Conservation (phyloP, 768 basidiomycete genomes). For the Tylopilus cervinicoccineus region DNA sequence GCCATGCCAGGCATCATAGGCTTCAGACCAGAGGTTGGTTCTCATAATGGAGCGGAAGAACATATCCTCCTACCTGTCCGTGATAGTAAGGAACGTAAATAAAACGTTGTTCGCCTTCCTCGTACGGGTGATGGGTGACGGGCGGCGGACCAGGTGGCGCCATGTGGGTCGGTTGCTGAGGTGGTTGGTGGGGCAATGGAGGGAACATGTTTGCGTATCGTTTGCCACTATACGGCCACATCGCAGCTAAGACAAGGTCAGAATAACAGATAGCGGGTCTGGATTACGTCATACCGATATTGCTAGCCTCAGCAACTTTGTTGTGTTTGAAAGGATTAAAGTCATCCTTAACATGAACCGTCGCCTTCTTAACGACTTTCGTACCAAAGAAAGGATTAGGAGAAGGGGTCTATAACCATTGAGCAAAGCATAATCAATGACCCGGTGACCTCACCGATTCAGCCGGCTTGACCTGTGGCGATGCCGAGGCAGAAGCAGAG, state of each 20-base stretch:
- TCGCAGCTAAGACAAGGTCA: slow-evolving; percentile 44
- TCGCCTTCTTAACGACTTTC: slow-evolving; percentile 68
- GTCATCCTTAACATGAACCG: slow-evolving; percentile 89
- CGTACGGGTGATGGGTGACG: slow-evolving; percentile 72
- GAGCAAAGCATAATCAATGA: slow-evolving; percentile 1
- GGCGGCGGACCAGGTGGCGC: slow-evolving; percentile 63
- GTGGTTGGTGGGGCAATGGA: slow-evolving; percentile 50
- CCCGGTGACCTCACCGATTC: slow-evolving; percentile 43
- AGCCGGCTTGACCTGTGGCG: slow-evolving; percentile 57
- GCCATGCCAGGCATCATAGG: slow-evolving; percentile 86
- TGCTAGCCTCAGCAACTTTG: slow-evolving; percentile 71
- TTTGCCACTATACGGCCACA: slow-evolving; percentile 91
- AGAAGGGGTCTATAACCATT: slow-evolving; percentile 34
- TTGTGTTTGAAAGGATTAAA: slow-evolving; percentile 95
- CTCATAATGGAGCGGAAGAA: background rate
- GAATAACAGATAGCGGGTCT: background rate
- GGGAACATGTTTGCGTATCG: slow-evolving; percentile 80
- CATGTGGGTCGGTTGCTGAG: slow-evolving; percentile 66
- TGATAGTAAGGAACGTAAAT: slow-evolving; percentile 84
- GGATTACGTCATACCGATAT: slow-evolving; percentile 56
- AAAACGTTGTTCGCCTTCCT: slow-evolving; percentile 70
- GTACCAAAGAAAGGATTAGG: slow-evolving; percentile 91
- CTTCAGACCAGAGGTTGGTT: slow-evolving; percentile 30
- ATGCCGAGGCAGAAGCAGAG: slow-evolving; percentile 46
- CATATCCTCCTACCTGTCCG: slow-evolving; percentile 49